Base-by-base conservation (phyloP, 2,329 filamentous ascomycete species). In the Fusarium palustre region DNA sequence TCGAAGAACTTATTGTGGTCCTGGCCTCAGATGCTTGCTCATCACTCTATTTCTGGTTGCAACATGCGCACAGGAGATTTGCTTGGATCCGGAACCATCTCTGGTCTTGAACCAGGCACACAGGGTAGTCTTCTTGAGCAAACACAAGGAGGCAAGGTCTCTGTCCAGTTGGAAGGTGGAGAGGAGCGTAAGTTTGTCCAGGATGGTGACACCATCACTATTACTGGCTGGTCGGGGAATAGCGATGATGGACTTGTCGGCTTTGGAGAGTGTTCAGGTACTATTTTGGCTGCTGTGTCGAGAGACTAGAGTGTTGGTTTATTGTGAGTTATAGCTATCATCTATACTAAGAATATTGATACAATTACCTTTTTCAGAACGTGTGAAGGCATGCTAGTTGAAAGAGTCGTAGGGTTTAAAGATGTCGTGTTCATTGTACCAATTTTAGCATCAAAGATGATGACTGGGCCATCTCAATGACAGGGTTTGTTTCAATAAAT, bases 1-100 rank as follows among this genome's bases (percentile, higher is more conserved):
- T 77, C 79, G 2, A 76, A 70, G 22, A 78, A 84, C 52, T 82
- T 96, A 2, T 84, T 95, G 2, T 96, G 89, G 85, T 94, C 92
- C 0, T 96, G 93, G 81, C 86, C 91, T 1, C 93, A 96, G 76
- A 94, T 95, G 92, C 82, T 96, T 34, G 87, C 92, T 0, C 92
- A 96, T 78, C 92, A 96, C 77, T 90, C 91, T 4, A 86, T 93
- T 60, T 91, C 89, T 0, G 92, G 92, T 9, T 96, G 92, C 78
- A 89, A 90, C 10, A 85, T 96, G 80, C 86, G 88, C 8, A 85
- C 89, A 0, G 92, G 92, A 45, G 92, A 97, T 75, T 77, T 96
- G 43, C 80, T 97, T 1, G 92, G 92, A 3, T 92, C 90, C 1
- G 92, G 92, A 10, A 96, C 92, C 0, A 94, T 96, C 69, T 82